phyloP scores from a whole-genome alignment of 2,329 filamentous ascomycete species.

The Arthrobotrys sphaeroides region DNA sequence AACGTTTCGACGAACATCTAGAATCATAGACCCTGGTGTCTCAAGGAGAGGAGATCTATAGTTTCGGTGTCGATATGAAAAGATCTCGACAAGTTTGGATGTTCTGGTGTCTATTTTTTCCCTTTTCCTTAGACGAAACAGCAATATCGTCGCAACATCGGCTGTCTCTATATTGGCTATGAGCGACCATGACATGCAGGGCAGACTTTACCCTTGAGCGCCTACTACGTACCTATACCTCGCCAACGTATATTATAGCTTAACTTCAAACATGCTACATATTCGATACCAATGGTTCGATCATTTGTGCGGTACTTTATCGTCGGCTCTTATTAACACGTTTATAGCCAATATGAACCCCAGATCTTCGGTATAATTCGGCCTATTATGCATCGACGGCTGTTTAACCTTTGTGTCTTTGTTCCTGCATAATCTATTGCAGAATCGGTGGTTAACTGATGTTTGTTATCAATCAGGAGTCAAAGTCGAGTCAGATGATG shows the following conservation, averaged over 20 bases:
- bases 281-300: slow-evolving; percentile 36
- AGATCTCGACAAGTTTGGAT: background rate
- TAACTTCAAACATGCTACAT: slow-evolving; percentile 17
- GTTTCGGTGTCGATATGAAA: background rate
- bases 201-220: slow-evolving; percentile 17
- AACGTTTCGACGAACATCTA: slow-evolving; percentile 14
- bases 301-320: slow-evolving; percentile 46
- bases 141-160: slow-evolving; percentile 35
- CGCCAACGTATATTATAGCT: slow-evolving; percentile 23
- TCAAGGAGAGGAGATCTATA: slow-evolving; percentile 1
- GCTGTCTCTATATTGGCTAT: slow-evolving; percentile 19
- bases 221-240: slow-evolving; percentile 33
- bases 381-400: slow-evolving; percentile 51
- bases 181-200: slow-evolving; percentile 38
- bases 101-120: background rate
- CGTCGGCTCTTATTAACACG: slow-evolving; percentile 47
- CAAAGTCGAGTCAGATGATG: slow-evolving; percentile 48
- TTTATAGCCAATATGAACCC: slow-evolving; percentile 52
- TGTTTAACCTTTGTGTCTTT: slow-evolving; percentile 41
- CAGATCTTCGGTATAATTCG: slow-evolving; percentile 53
- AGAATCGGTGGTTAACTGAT: slow-evolving; percentile 35
- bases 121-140: background rate
- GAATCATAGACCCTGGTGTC: slow-evolving; percentile 15
- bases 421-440: slow-evolving; percentile 54
- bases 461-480: slow-evolving; percentile 44